phyloP scores from a whole-genome alignment of 805 yeast species.

The Lipomyces spencermartinsiae region DNA sequence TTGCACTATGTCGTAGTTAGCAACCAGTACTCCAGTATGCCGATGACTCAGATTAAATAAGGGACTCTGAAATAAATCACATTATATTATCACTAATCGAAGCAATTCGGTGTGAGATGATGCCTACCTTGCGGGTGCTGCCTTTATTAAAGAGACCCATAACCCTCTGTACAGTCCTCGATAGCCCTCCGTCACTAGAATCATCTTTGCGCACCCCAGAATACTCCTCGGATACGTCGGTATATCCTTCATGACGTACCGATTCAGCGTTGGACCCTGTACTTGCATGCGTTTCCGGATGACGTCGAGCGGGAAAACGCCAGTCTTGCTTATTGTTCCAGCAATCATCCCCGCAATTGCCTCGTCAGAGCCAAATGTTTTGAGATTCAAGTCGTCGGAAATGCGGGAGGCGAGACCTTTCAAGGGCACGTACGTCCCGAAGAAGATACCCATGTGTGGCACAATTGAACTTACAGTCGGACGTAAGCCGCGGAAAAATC shows the following conservation, averaged over 20 bases:
- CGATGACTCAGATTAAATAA: neutral
- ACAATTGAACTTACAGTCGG: conserved; percentile 67
- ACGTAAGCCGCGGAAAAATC: conserved; percentile 57
- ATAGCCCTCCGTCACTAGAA: conserved; percentile 64
- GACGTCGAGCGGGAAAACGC: conserved; percentile 86
- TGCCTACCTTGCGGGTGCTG: conserved; percentile 62
- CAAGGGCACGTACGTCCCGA: conserved; percentile 38
- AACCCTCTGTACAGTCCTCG: conserved; percentile 78
- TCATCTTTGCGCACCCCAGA: conserved; percentile 46
- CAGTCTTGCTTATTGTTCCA: conserved; percentile 73
- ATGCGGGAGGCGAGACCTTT: conserved; percentile 4
- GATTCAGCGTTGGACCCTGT: conserved; percentile 46
- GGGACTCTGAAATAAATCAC: conserved; percentile 41
- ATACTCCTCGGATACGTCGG: conserved; percentile 41
- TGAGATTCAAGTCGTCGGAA: conserved; percentile 2
- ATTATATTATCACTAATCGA: conserved; percentile 46
- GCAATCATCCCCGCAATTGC: conserved; percentile 75
- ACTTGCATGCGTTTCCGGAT: conserved; percentile 80
- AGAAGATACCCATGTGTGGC: conserved; percentile 74
- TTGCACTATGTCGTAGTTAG: conserved; percentile 50
- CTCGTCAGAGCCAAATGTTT: conserved; percentile 47
- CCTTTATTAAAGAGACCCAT: conserved; percentile 70
- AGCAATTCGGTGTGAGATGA: neutral
- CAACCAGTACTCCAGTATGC: neutral
- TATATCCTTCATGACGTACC: conserved; percentile 11